phyloP scores from a whole-genome alignment of 805 yeast species.

The Priceomyces castillae region DNA sequence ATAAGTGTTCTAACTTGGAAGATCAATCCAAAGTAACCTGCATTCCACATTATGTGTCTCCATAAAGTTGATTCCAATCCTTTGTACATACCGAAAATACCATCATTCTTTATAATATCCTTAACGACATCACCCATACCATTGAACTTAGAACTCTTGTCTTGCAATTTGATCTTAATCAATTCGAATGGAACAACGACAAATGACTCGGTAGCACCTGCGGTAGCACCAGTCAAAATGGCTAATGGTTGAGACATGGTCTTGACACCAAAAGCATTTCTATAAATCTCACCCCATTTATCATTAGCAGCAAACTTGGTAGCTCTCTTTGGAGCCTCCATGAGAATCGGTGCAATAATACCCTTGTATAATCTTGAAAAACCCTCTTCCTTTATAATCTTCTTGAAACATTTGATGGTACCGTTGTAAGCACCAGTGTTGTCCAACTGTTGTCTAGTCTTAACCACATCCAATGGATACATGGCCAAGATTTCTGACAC shows the following conservation, averaged over 20 bases:
- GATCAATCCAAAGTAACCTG: conserved; percentile 95
- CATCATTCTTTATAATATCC: conserved; percentile 70
- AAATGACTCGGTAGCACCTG: conserved; percentile 95
- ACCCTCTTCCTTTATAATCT: conserved; percentile 87
- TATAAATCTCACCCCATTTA: conserved; percentile 88
- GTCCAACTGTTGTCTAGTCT: conserved; percentile 87
- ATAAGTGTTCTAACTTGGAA: conserved; percentile 77
- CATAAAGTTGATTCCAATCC: conserved; percentile 96
- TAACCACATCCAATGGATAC: conserved; percentile 97
- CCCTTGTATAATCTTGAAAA: conserved; percentile 83
- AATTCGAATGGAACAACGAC: conserved; percentile 98
- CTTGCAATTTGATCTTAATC: conserved; percentile 93
- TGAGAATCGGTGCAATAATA: conserved; percentile 90
- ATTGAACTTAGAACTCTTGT: conserved; percentile 73
- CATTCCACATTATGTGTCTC: conserved; percentile 97
- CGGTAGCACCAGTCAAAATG: conserved; percentile 92
- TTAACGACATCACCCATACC: conserved; percentile 82
- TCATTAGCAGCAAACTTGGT: conserved; percentile 98
- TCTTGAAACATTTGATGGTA: conserved; percentile 76
- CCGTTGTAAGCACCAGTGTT: conserved; percentile 70
- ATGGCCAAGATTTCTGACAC: conserved; percentile 91
- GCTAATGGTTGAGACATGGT: conserved; percentile 80
- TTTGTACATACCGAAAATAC: conserved; percentile 80
- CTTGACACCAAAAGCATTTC: conserved; percentile 62
- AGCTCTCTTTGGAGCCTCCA: conserved; percentile 99